Evolutionary conservation across 805 yeast genomes (phyloP).

Genomic region (Cyberlindnera maritima): DNA sequence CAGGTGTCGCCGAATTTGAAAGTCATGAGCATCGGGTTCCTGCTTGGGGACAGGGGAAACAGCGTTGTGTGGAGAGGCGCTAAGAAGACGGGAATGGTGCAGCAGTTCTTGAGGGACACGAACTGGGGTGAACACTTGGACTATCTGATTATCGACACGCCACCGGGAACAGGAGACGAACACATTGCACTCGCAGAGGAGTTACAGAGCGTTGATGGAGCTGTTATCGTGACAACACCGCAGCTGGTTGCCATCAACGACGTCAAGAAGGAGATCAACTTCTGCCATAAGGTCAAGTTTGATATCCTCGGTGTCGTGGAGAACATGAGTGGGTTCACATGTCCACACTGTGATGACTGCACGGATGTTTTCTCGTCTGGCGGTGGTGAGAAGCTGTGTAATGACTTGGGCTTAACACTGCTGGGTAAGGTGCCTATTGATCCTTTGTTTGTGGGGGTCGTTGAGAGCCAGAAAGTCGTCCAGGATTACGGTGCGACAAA

Average conservation of each 20-base stretch:
- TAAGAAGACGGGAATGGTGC: slow-evolving; percentile 94
- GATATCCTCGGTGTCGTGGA: slow-evolving; percentile 83
- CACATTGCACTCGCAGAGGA: slow-evolving; percentile 97
- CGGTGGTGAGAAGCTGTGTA: slow-evolving; percentile 80
- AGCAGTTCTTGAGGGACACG: slow-evolving; percentile 88
- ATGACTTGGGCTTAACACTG: slow-evolving; percentile 57
- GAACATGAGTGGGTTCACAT: slow-evolving; percentile 94
- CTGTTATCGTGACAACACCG: slow-evolving; percentile 94
- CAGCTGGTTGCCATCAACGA: slow-evolving; percentile 92
- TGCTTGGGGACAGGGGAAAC: slow-evolving; percentile 79
- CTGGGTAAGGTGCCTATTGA: slow-evolving; percentile 92
- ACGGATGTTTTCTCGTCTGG: slow-evolving; percentile 92
- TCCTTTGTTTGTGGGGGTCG: slow-evolving; percentile 82
- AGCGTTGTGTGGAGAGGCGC: slow-evolving; percentile 99
- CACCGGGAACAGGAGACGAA: slow-evolving; percentile 98
- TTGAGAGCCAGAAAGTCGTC: slow-evolving; percentile 53
- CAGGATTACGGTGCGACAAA: slow-evolving; percentile 6
- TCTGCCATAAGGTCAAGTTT: slow-evolving; percentile 83
- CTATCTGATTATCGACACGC: slow-evolving; percentile 88
- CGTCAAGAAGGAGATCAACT: slow-evolving; percentile 90
- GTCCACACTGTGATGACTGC: slow-evolving; percentile 91
- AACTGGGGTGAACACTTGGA: slow-evolving; percentile 75
- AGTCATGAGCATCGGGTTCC: slow-evolving; percentile 66
- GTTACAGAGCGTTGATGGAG: slow-evolving; percentile 80
- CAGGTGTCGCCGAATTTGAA: slow-evolving; percentile 35